Base-by-base conservation (phyloP, 2,329 filamentous ascomycete species). In the Cytospora piceicola region DNA sequence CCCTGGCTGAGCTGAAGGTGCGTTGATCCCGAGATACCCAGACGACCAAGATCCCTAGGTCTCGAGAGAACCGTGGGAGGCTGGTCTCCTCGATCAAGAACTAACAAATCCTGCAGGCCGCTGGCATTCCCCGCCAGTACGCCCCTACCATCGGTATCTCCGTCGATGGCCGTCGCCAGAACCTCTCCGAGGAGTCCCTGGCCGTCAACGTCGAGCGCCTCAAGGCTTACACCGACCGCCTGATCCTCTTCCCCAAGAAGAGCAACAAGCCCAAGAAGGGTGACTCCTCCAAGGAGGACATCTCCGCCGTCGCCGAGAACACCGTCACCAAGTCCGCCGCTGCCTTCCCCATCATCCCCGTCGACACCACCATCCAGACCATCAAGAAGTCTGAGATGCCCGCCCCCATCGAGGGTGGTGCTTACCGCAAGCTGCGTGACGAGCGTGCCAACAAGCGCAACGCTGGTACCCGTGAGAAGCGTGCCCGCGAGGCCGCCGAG, bases 201-300 rank as follows among this genome's bases (percentile, higher is more conserved):
- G 87, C 92, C 81, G 87, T 87, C 87, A 99, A 99, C 85, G 94
- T 99, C 76, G 91, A 91, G 82, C 95, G 95, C 79, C 93, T 99
- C 79, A 94, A 97, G 89, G 93, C 93, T 80, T 99, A 97, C 93
- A 92, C 91, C 86, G 88, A 90, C 79, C 93, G 93, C 79, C 86
- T 99, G 78, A 97, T 99, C 81, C 88, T 99, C 80, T 97, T 99
- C 88, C 95, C 95, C 80, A 93, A 93, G 87, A 93, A 92, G 84
- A 88, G 88, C 80, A 94, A 94, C 84, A 89, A 95, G 84, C 88
- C 90, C 84, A 97, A 97, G 92, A 90, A 91, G 80, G 92, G 92
- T 81, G 93, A 97, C 83, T 90, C 90, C 71, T 85, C 90, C 81
- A 92, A 92, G 79, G 91, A 94, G 89, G 89, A 95, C 83, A 77